Base-by-base conservation (phyloP, 192 early-diverging fungal species). In the Funneliformis mosseae region DNA sequence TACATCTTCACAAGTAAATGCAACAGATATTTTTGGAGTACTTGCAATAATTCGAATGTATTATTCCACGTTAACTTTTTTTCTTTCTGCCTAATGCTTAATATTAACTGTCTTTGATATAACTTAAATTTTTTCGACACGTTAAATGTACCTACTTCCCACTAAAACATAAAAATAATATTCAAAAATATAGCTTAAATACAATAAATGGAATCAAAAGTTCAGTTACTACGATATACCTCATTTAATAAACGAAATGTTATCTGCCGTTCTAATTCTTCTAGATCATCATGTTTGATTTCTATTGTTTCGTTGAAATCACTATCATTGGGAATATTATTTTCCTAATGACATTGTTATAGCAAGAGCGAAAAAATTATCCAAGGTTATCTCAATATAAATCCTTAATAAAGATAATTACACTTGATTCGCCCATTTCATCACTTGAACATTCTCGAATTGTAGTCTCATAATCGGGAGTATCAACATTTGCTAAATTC, bases 11-110 rank as follows among this genome's bases (percentile, higher is more conserved):
- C 9, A 21, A 62, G 9, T 76, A 62, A 61, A 38, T 8, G 38
- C 18, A 79, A 69, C 59, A 67, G 46, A 79, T 59, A 71, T 60
- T 23, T 71, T 39, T 67, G 9, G 33, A 60, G 8, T 74, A 73
- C 67, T n/a, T 72, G 50, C 78, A 79, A 43, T 43, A 80, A 2
- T 62, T 80, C 71, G 9, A 74, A 74, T 41, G 72, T 71, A 74
- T 80, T 21, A 0, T 61, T 74, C 71, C 79, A 80, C 21, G 71
- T 80, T 33, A 80, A 76, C 41, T 74, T 74, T 74, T 0, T 59
- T 45, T 62, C n/a, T 7, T 63, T 23, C 75, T 63, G 11, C 27
- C 11, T 76, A 76, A 76, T 3, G n/a, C 50, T 76, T 41, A 6
- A 1, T 63, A 76, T 21, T 42, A 76, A 63, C 43, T 76, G 33